Percentiles rank a stretch among this genome's conserved stretches.
These are phyloP conservation scores for Suillus clintonianus DNA, from an alignment of 768 basidiomycete species.

Conservation along the genomic window DNA sequence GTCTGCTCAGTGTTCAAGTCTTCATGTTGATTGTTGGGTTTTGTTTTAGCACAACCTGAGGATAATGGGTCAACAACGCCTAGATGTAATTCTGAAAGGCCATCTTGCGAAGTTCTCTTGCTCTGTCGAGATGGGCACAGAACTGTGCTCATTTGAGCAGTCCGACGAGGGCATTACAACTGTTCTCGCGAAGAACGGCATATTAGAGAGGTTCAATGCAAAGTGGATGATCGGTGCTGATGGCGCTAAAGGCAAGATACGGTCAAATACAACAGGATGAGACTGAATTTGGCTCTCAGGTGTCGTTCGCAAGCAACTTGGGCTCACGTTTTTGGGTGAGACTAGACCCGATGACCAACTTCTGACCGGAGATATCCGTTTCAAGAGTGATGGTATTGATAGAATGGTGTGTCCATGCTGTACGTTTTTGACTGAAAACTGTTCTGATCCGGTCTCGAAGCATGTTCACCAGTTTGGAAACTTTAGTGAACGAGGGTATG, in stretches of 20 bases:
- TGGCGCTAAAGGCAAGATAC: constrained; percentile 17
- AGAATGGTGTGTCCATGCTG: constrained; percentile 29
- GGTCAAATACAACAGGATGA: neutral
- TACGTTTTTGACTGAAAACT: neutral
- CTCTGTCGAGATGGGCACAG: constrained; percentile 37
- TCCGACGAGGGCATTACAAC: constrained; percentile 29
- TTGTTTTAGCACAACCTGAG: too few species aligned
- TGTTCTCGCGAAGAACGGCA: neutral
- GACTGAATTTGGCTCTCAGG: neutral
- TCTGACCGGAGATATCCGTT: constrained; percentile 36
- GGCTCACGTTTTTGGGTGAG: constrained; percentile 26
- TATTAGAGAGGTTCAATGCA: neutral
- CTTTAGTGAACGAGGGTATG: neutral
- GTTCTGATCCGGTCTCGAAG: too few species aligned
- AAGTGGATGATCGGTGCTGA: constrained; percentile 17
- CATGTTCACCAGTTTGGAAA: constrained; percentile 44
- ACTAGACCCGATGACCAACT: constrained; percentile 26
- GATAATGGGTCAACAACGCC: constrained; percentile 24
- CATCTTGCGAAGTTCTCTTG: constrained; percentile 25
- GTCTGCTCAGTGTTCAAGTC: too few species aligned
- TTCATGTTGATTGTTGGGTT: too few species aligned
- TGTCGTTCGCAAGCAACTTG: constrained; percentile 8
- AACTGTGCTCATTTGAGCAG: constrained; percentile 37
- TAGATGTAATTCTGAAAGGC: constrained; percentile 29
- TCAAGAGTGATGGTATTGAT: constrained; percentile 33